A percentile compares a stretch with the other conserved stretches of the same genome.
Conservation (phyloP, 768 basidiomycete species). For the Termitomyces sp. region DNA sequence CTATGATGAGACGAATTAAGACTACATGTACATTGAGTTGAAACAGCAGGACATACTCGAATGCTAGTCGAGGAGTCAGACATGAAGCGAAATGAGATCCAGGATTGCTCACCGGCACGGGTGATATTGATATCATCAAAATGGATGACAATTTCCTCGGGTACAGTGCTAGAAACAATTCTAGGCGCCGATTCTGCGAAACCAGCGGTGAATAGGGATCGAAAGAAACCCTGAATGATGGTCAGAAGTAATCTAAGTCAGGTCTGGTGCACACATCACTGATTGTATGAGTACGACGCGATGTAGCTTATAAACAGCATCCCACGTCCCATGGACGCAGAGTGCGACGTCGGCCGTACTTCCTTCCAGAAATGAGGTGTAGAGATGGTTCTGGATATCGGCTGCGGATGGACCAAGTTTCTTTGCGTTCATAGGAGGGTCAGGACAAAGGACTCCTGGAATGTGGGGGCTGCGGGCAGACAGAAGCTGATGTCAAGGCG, state of each 20-base stretch:
- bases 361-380: slow-evolving; percentile 66
- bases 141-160: slow-evolving; percentile 62
- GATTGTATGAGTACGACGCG: slow-evolving; percentile 87
- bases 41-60: slow-evolving; percentile 64
- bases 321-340: slow-evolving; percentile 61
- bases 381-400: slow-evolving; percentile 74
- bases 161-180: slow-evolving; percentile 23
- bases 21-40: neutral
- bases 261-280: slow-evolving; percentile 25
- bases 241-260: neutral
- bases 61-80: slow-evolving; percentile 47
- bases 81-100: slow-evolving; percentile 9
- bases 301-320: slow-evolving; percentile 76
- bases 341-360: slow-evolving; percentile 79
- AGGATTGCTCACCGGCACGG: slow-evolving; percentile 59
- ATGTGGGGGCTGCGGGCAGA: neutral
- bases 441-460: neutral
- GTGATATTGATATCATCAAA: slow-evolving; percentile 90
- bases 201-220: slow-evolving; percentile 79
- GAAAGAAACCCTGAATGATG: slow-evolving; percentile 72
- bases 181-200: slow-evolving; percentile 58
- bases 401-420: slow-evolving; percentile 43
- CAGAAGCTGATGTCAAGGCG: slow-evolving; percentile 5
- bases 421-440: slow-evolving; percentile 28
- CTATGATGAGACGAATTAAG: slow-evolving; percentile 34